A percentile compares a stretch with the other conserved stretches of the same genome.
Evolutionary conservation across 2,329 filamentous ascomycete species (phyloP).

Genomic region (Ophioceras dolichostomum): DNA sequence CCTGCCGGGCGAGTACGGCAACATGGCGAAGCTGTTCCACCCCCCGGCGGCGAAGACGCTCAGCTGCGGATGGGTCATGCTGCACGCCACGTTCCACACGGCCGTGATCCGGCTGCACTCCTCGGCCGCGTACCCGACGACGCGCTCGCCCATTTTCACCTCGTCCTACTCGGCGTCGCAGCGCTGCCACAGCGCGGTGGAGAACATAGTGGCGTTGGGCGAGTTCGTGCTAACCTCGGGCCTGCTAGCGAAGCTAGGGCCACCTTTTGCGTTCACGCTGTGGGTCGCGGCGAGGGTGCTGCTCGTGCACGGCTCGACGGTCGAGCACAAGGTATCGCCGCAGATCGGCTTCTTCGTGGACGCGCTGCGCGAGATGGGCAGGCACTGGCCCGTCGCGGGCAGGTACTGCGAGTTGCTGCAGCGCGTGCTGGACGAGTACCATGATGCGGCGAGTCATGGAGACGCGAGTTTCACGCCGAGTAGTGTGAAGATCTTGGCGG

Average conservation of each 20-base stretch:
- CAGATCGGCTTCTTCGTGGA: slow-evolving; percentile 76
- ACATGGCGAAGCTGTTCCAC: slow-evolving; percentile 68
- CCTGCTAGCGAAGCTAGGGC: slow-evolving; percentile 69
- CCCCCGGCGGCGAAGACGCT: slow-evolving; percentile 55
- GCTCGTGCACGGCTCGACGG: slow-evolving; percentile 81
- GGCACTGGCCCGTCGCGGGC: slow-evolving; percentile 75
- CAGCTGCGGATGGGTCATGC: slow-evolving; percentile 79
- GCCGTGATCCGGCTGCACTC: slow-evolving; percentile 85
- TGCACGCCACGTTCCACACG: slow-evolving; percentile 83
- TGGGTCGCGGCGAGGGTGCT: slow-evolving; percentile 85
- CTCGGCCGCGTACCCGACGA: slow-evolving; percentile 84
- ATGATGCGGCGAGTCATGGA: slow-evolving; percentile 62
- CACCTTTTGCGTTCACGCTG: slow-evolving; percentile 81
- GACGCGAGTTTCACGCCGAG: slow-evolving; percentile 62
- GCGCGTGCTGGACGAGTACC: slow-evolving; percentile 75
- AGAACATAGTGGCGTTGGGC: slow-evolving; percentile 67
- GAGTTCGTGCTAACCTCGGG: slow-evolving; percentile 66
- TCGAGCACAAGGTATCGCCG: slow-evolving; percentile 69
- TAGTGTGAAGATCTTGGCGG: slow-evolving; percentile 74
- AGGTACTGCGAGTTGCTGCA: slow-evolving; percentile 71
- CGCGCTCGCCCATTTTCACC: slow-evolving; percentile 76
- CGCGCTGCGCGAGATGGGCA: slow-evolving; percentile 67
- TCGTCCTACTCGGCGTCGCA: slow-evolving; percentile 79
- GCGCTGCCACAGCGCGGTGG: slow-evolving; percentile 70
- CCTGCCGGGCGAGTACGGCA: slow-evolving; percentile 72